Base-by-base conservation (phyloP, 1,139 yeast genomes). In the Lodderomyces orthopsilosis region DNA sequence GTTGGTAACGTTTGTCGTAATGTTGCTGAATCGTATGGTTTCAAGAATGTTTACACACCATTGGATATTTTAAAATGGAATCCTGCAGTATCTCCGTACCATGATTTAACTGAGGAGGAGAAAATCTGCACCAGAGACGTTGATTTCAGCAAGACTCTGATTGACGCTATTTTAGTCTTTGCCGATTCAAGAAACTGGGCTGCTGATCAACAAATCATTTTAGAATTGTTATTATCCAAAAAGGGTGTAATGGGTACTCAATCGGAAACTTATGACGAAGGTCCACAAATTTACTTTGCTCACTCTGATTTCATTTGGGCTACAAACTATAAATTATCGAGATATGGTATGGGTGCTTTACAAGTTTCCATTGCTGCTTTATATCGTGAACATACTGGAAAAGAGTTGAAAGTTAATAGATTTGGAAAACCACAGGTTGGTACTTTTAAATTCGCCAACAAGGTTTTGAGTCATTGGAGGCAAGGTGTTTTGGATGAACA, bases 231-330 rank as follows among this genome's bases (percentile, higher is more conserved):
- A 41, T 70, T 85, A 63, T 82, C 90, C 45, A 77, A 83, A 56
- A 70, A 81, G 48, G 95, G 95, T 56, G 81, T 79, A 38, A 85
- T 87, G 94, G 94, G 95, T 35, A 86, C 95, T 4, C 70, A 74
- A 42, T 79, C 86, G 22, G 74, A 80, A 52, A 78, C 85, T 18
- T 82, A 63, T 58, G 84, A 81, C 46, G 89, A 86, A 55, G 94
- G 94, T 40, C 94, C 94, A 18, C 79, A 80, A 45, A 80, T 87
- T 49, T 87, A 83, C 65, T 87, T 86, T 70, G 94, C 95, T 26
- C 95, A 87, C 62, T 84, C 91, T 22, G 95, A 86, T 63, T 85
- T 86, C 56, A 86, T 86, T 46, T 86, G 95, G 95, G 89, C 95
- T 12, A 87, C 95, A 14, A 85, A 86, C 61, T 86, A 86, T 59